Evolutionary conservation across 768 basidiomycete species (phyloP).

Genomic region (Kwoniella europaea): DNA sequence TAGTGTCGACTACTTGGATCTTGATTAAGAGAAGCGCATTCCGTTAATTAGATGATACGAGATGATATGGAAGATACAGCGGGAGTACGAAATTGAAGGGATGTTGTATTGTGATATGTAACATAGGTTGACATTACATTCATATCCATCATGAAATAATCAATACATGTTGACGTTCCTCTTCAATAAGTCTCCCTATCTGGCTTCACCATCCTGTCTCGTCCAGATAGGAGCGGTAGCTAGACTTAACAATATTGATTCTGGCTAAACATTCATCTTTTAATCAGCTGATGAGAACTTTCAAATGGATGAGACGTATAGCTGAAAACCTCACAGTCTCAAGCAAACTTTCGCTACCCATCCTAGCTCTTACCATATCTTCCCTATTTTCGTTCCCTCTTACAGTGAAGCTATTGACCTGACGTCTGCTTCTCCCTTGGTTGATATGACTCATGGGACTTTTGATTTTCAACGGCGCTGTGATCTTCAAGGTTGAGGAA

Average conservation of each 20-base stretch:
- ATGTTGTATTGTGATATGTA: neutral
- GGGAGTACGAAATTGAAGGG: too few species aligned
- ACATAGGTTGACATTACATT: neutral
- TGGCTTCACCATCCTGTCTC: neutral
- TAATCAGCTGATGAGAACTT: too few species aligned
- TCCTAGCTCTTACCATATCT: neutral
- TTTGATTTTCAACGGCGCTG: slow-evolving; percentile 4
- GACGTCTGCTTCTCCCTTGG: neutral
- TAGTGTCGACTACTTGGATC: slow-evolving; percentile 23
- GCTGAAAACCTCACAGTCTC: slow-evolving; percentile 32
- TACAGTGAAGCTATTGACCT: slow-evolving; percentile 16
- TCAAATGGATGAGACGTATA: too few species aligned
- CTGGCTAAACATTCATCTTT: slow-evolving; percentile 21
- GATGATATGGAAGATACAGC: too few species aligned
- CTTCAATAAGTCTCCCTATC: neutral
- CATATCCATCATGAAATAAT: neutral
- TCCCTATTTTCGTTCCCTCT: slow-evolving; percentile 4
- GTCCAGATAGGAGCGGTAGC: slow-evolving; percentile 44
- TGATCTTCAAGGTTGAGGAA: neutral
- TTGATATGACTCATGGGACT: neutral
- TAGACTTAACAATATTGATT: slow-evolving; percentile 38
- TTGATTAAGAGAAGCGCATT: slow-evolving; percentile 9
- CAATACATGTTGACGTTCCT: neutral
- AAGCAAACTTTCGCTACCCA: slow-evolving; percentile 30
- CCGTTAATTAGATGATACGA: neutral